phyloP scores from a whole-genome alignment of 305 asterid genomes.

The Fraxinus baroniana region DNA sequence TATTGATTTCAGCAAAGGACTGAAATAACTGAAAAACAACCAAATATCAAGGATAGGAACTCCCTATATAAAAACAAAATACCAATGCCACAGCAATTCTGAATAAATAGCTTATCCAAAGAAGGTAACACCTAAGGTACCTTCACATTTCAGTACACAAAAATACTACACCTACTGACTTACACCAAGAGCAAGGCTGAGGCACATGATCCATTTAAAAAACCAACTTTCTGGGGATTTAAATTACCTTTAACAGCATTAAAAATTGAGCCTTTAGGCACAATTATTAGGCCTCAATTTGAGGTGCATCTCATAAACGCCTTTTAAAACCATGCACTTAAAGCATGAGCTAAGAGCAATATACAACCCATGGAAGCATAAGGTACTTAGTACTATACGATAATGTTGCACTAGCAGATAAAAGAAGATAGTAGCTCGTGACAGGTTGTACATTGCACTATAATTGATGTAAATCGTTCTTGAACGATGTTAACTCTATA shows the following conservation, averaged over 20 bases:
- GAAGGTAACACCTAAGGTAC: not conserved
- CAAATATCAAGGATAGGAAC: not conserved
- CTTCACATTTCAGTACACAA: not conserved
- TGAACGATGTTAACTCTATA: not conserved
- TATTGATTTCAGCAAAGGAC: constrained; percentile 90
- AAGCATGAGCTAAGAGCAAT: not conserved
- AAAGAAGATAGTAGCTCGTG: constrained; percentile 1
- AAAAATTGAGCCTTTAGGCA: not conserved
- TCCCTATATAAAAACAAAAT: constrained; percentile 1
- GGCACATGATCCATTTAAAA: not conserved
- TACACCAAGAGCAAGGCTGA: not conserved
- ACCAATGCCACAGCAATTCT: not conserved
- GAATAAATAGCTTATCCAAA: constrained; percentile 7
- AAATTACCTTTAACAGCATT: not conserved
- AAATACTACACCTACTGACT: not conserved
- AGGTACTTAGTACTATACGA: not conserved
- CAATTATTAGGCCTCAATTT: not conserved
- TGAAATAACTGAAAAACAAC: constrained; percentile 70
- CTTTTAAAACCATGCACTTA: not conserved
- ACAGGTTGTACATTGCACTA: constrained; percentile 1
- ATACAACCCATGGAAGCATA: not conserved
- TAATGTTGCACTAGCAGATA: constrained; percentile 1
- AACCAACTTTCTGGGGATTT: not conserved
- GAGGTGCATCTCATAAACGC: not conserved
- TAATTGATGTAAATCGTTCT: not conserved